A percentile compares a stretch with the other conserved stretches of the same genome.
phyloP scores from a whole-genome alignment of 2,329 filamentous ascomycete species.

The Aspergillus pseudoviridinutans region DNA sequence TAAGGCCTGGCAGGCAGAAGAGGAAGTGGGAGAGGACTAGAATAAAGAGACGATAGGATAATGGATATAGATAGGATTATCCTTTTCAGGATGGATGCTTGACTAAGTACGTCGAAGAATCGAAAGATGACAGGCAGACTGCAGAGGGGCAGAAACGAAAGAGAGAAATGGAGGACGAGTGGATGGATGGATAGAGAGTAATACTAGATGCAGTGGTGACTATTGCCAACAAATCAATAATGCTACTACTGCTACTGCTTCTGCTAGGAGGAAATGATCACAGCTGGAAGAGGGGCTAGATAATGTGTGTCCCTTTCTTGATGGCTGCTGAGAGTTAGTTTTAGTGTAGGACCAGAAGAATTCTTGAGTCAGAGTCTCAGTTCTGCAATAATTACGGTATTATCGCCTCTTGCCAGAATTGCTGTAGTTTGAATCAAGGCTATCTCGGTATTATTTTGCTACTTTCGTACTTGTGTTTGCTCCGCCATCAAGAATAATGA shows the following conservation, averaged over 20 bases:
- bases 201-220: background rate
- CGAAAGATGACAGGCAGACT: background rate
- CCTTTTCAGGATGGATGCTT: background rate
- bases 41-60: background rate
- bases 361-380: background rate
- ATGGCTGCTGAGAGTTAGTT: background rate
- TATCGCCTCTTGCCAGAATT: background rate
- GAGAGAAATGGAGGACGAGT: background rate
- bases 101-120: background rate
- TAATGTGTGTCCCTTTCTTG: background rate
- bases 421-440: background rate
- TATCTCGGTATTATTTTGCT: too few relatives aligned
- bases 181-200: background rate
- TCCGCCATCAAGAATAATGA: background rate
- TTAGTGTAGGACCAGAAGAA: background rate
- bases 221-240: background rate
- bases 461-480: background rate
- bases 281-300: background rate
- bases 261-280: background rate
- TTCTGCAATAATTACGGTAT: background rate
- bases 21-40: conserved; percentile 9
- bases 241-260: background rate
- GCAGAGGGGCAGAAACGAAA: background rate
- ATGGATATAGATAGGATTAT: background rate
- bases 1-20: background rate